Percentiles rank a stretch among this genome's conserved stretches.
Evolutionary conservation across 306 rosid species (phyloP).

Genomic region (Malus fusca): DNA sequence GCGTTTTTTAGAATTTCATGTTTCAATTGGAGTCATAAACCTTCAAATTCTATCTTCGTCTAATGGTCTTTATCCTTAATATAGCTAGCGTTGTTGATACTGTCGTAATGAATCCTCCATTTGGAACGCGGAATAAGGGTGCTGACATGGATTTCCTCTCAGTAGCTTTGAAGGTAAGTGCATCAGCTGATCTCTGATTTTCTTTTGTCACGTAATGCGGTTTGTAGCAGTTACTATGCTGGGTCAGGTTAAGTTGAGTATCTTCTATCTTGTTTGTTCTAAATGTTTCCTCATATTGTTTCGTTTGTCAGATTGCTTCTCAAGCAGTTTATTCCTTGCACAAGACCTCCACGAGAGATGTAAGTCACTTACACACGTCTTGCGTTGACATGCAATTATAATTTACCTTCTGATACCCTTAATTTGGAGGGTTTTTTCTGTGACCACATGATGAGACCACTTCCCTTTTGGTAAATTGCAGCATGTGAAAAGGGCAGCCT

Average conservation of each 20-base stretch:
- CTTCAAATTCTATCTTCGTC: conserved; percentile 8
- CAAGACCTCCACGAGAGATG: conserved; percentile 88
- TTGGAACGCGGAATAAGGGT: conserved; percentile 83
- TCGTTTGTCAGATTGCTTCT: conserved; percentile 61
- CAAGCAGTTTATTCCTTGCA: conserved; percentile 90
- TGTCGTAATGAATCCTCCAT: conserved; percentile 90
- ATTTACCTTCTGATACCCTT: background rate
- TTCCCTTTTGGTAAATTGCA: conserved; percentile 31
- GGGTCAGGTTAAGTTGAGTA: background rate
- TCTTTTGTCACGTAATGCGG: background rate
- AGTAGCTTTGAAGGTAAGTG: conserved; percentile 64
- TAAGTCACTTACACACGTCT: conserved; percentile 21
- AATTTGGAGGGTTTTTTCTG: background rate
- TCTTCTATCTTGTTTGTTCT: background rate
- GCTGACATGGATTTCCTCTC: conserved; percentile 81
- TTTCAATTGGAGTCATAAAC: background rate
- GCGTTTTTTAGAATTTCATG: background rate
- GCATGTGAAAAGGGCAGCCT: conserved; percentile 79
- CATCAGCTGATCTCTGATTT: conserved; percentile 5
- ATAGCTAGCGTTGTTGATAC: conserved; percentile 75
- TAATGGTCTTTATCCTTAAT: conserved; percentile 9
- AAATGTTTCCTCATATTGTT: conserved; percentile 10
- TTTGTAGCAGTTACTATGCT: background rate
- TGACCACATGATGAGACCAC: background rate
- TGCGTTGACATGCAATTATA: background rate